These are phyloP conservation scores for Streptanthus diversifolius DNA, from an alignment of 345 rosid genomes.

Conservation along the genomic window DNA sequence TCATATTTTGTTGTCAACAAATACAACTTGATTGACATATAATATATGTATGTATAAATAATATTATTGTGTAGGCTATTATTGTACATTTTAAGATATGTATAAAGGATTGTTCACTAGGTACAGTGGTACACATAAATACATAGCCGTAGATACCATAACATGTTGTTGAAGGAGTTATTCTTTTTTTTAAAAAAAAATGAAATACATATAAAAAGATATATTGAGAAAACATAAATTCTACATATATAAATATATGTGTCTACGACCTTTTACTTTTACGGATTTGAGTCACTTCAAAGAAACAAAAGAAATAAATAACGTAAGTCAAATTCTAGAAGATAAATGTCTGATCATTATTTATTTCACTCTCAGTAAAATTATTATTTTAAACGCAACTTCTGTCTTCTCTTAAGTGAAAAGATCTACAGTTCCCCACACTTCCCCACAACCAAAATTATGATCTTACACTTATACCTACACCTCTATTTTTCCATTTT, in stretches of 20 bases:
- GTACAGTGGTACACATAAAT: constrained; percentile 36
- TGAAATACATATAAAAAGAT: background rate
- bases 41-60: background rate
- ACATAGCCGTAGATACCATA: constrained; percentile 33
- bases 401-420: constrained; percentile 20
- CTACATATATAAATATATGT: background rate
- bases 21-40: constrained; percentile 13
- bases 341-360: constrained; percentile 39
- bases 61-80: background rate
- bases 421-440: constrained; percentile 30
- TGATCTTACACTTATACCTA: constrained; percentile 13
- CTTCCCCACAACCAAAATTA: constrained; percentile 11
- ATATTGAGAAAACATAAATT: background rate
- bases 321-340: constrained; percentile 30
- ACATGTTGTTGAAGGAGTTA: constrained; percentile 30
- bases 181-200: background rate
- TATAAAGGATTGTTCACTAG: constrained; percentile 11
- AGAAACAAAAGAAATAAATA: constrained; percentile 26
- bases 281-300: constrained; percentile 32
- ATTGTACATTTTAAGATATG: constrained; percentile 15
- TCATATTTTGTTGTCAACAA: constrained; percentile 14
- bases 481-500: constrained; percentile 21
- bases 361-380: constrained; percentile 31
- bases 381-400: constrained; percentile 18
- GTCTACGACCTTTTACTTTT: constrained; percentile 31